These are phyloP conservation scores for Paraphoma chrysanthemicola DNA, from an alignment of 2,329 filamentous ascomycete species.

Conservation along the genomic window DNA sequence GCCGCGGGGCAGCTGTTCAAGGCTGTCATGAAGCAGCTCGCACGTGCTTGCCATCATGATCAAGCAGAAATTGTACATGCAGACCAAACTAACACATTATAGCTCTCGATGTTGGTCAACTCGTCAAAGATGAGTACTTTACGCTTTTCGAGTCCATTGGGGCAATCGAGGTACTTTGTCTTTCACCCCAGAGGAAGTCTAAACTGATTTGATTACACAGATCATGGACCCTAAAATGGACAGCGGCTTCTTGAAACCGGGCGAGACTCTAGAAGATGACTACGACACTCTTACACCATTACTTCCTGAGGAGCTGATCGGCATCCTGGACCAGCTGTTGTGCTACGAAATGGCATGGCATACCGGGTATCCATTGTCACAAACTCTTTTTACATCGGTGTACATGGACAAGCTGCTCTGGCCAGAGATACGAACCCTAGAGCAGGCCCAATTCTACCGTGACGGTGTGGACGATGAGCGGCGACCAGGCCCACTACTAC, in stretches of 20 bases:
- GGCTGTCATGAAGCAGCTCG: constrained; percentile 12
- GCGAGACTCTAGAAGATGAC: constrained; percentile 81
- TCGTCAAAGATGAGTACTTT: constrained; percentile 93
- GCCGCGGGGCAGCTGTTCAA: constrained; percentile 12
- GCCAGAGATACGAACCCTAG: constrained; percentile 68
- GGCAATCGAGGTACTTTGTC: constrained; percentile 68
- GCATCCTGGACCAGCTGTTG: constrained; percentile 91
- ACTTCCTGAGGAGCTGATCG: constrained; percentile 80
- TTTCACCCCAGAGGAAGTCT: not conserved
- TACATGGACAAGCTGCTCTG: constrained; percentile 86
- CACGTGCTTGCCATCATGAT: constrained; percentile 4
- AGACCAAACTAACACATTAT: constrained; percentile 19
- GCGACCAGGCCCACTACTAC: constrained; percentile 38
- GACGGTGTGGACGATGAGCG: constrained; percentile 24
- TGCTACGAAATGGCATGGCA: constrained; percentile 98
- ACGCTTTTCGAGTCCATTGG: constrained; percentile 94
- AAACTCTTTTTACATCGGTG: constrained; percentile 91
- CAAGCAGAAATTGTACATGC: not conserved
- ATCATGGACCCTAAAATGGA: constrained; percentile 99
- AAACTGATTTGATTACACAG: constrained; percentile 55
- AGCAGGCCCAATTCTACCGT: constrained; percentile 68
- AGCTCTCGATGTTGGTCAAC: constrained; percentile 80
- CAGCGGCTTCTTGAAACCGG: constrained; percentile 80
- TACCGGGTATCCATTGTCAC: constrained; percentile 91
- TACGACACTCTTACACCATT: constrained; percentile 76